Base-by-base conservation (phyloP, 768 basidiomycete species). In the Gymnopilus junonius region DNA sequence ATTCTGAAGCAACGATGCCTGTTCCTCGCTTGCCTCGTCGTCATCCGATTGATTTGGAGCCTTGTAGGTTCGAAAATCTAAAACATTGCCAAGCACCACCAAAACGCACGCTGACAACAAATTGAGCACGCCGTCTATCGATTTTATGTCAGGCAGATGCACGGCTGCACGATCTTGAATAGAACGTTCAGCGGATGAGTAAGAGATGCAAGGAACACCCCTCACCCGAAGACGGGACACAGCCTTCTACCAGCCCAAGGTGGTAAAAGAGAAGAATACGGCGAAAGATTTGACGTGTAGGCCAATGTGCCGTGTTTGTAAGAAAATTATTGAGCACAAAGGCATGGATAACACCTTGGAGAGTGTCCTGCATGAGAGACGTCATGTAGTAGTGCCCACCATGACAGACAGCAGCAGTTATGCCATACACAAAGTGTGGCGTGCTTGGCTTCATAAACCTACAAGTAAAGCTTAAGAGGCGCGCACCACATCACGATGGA, bases 71-170 rank as follows among this genome's bases (percentile, higher is more conserved):
- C 64, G 20, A 15, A 57, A 57, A 46, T 65, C 59, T 4, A 65
- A 37, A 8, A 61, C 60, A 32, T 65, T 65, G n/a, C 54, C 59
- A 3, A 65, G 35, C 15, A 65, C 56, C 8, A 39, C 59, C 17
- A 65, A 15, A 2, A 53, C 50, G 40, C 60, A 58, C 20, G 34
- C 21, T 1, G 60, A 65, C 21, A 65, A 15, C 1, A 65, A 15
- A 29, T 65, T 53, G 2, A 65, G 27, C 6, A 65, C 11, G 15
- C 59, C 60, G 6, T 65, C 40, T 17, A 62, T 21, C 8, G 51
- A 34, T 7, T 53, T 35, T 7, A 53, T 17, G 8, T 53, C 34
- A 7, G 51, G 51, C 6, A 53, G 17, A 53, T 53, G 51, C n/a
- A 35, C 31, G n/a, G 20, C 17, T 6, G 51, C 17, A 14, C 31